Conservation (phyloP, 495 filamentous ascomycete species). For the Pseudevernia furfuracea region DNA sequence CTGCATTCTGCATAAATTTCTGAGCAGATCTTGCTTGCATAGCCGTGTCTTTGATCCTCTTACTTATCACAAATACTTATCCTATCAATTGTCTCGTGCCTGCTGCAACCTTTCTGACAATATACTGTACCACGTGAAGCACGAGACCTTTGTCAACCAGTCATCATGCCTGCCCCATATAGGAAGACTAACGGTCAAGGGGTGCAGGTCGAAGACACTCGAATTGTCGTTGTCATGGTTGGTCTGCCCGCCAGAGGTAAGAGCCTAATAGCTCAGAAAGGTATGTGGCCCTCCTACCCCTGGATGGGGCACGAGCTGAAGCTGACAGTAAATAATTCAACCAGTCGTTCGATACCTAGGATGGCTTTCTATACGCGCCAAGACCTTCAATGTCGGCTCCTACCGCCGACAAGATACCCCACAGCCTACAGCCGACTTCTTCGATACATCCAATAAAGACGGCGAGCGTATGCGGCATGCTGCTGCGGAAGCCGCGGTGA, state of each 20-base stretch:
- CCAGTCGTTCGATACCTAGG: slow-evolving; percentile 87
- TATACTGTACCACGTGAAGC: neutral
- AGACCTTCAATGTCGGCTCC: slow-evolving; percentile 92
- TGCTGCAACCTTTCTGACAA: neutral
- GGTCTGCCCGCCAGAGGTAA: slow-evolving; percentile 92
- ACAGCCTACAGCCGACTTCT: slow-evolving; percentile 83
- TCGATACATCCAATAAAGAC: slow-evolving; percentile 77
- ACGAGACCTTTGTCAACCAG: slow-evolving; percentile 5
- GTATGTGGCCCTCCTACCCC: slow-evolving; percentile 41
- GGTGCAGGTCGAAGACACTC: slow-evolving; percentile 82
- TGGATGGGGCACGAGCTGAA: slow-evolving; percentile 22
- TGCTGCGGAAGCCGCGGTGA: slow-evolving; percentile 81
- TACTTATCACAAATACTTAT: neutral
- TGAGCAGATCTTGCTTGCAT: neutral
- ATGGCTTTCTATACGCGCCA: slow-evolving; percentile 89
- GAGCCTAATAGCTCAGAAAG: slow-evolving; percentile 93
- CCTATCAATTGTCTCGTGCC: neutral
- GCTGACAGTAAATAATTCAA: slow-evolving; percentile 13
- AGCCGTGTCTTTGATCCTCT: neutral
- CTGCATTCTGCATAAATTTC: neutral
- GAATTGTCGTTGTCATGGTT: slow-evolving; percentile 98
- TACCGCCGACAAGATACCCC: slow-evolving; percentile 85
- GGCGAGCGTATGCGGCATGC: slow-evolving; percentile 81
- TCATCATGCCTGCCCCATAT: slow-evolving; percentile 25
- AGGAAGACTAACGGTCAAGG: slow-evolving; percentile 43